Percentiles rank a stretch among this genome's conserved stretches.
Evolutionary conservation across 371 early-diverging fungal species (phyloP).

Genomic region (Mucor indicus): DNA sequence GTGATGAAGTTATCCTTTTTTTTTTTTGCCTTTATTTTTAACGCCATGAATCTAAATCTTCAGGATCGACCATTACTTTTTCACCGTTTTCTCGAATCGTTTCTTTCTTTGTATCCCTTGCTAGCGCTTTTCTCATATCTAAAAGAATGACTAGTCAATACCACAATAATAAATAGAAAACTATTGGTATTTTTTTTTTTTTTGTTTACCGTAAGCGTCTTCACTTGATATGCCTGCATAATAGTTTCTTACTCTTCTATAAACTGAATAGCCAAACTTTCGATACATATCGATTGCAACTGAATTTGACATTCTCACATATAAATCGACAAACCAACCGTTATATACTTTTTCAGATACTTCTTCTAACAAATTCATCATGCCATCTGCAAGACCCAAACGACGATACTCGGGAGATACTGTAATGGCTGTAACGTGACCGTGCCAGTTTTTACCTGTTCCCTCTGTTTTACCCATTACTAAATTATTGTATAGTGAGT

Average conservation of each 20-base stretch:
- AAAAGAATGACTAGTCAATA: conserved; percentile 1
- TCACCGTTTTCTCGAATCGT: conserved; percentile 65
- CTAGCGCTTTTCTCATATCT: conserved; percentile 91
- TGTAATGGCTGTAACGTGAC: conserved; percentile 98
- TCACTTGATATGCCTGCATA: conserved; percentile 74
- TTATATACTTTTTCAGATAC: conserved; percentile 90
- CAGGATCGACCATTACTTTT: conserved; percentile 54
- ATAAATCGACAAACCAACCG: conserved; percentile 97
- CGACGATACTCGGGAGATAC: conserved; percentile 96
- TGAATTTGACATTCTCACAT: conserved; percentile 93
- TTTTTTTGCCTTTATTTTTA: no score
- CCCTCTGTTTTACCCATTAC: conserved; percentile 98
- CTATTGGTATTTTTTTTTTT: background rate
- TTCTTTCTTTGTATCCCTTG: conserved; percentile 71
- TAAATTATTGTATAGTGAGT: conserved; percentile 12
- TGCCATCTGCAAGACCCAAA: conserved; percentile 83
- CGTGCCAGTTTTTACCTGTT: conserved; percentile 89
- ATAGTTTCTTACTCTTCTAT: conserved; percentile 89
- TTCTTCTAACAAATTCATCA: conserved; percentile 93
- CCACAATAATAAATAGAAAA: background rate
- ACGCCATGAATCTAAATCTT: conserved; percentile 54
- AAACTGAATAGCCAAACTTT: conserved; percentile 91
- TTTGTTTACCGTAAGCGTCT: conserved; percentile 78
- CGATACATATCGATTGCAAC: conserved; percentile 97
- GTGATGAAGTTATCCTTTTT: background rate